Evolutionary conservation across 1,284 basidiomycete species (phyloP).

Genomic region (Rugosomyces carneus): DNA sequence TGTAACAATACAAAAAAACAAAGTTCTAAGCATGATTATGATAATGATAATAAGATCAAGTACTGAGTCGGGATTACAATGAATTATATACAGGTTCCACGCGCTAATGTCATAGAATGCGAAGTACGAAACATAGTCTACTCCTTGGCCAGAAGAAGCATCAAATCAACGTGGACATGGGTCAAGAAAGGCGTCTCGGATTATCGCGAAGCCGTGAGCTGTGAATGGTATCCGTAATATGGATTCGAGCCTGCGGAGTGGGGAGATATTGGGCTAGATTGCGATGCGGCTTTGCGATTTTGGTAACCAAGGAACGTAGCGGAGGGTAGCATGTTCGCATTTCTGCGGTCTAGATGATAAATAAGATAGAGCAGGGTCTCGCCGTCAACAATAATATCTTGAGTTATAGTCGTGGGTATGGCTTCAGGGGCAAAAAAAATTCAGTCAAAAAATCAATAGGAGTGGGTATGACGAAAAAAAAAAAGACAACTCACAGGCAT

Average conservation of each 20-base stretch:
- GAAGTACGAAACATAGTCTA: constrained; percentile 4
- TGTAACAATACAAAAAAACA: constrained; percentile 3
- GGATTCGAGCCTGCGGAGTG: constrained; percentile 4
- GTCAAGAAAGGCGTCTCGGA: not conserved
- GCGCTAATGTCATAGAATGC: constrained; percentile 3
- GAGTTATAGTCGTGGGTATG: constrained; percentile 48
- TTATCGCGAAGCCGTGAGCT: not conserved
- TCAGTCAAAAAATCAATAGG: constrained; percentile 19
- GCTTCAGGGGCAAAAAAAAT: constrained; percentile 25
- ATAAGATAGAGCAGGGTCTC: constrained; percentile 54
- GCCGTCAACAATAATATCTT: constrained; percentile 62
- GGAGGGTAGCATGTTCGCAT: constrained; percentile 43
- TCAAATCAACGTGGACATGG: constrained; percentile 6
- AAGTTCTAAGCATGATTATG: constrained; percentile 11
- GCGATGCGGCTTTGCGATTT: constrained; percentile 31
- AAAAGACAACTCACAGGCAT: constrained; percentile 27
- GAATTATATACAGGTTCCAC: constrained; percentile 5
- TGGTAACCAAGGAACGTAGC: constrained; percentile 53
- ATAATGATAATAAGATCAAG: constrained; percentile 2
- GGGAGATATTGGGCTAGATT: constrained; percentile 3
- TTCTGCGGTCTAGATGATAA: constrained; percentile 58
- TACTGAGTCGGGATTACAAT: constrained; percentile 1
- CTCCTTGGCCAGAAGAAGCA: constrained; percentile 4
- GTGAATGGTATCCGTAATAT: constrained; percentile 2
- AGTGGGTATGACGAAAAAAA: constrained; percentile 17